Percentiles rank a stretch among this genome's conserved stretches.
phyloP scores from a whole-genome alignment of 169 alveolate genomes.

The Plasmodium cynomolgi region DNA sequence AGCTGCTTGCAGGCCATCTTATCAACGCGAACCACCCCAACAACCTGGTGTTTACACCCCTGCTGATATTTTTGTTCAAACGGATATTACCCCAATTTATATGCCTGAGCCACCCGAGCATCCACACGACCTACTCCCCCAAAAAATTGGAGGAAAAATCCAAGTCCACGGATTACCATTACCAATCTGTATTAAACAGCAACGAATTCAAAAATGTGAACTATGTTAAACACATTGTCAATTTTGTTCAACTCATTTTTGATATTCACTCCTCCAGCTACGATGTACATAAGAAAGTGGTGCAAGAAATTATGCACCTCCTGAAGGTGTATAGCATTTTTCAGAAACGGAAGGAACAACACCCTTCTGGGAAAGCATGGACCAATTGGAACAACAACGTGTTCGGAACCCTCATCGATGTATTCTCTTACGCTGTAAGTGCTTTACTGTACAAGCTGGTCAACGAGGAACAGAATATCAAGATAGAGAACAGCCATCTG shows the following conservation, averaged over 20 bases:
- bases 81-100: conserved; percentile 69
- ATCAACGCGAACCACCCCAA: background rate
- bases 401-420: conserved; percentile 24
- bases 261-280: conserved; percentile 51
- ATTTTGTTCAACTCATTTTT: conserved; percentile 62
- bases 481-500: conserved; percentile 17
- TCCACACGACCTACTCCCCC: conserved; percentile 25
- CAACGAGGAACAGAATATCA: conserved; percentile 53
- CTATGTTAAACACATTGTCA: conserved; percentile 52
- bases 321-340: conserved; percentile 28
- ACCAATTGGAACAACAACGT: background rate
- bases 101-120: conserved; percentile 56
- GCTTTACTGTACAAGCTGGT: conserved; percentile 34
- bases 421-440: conserved; percentile 60
- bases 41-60: conserved; percentile 58
- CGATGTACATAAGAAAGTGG: conserved; percentile 58
- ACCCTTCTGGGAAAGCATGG: background rate
- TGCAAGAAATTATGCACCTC: conserved; percentile 55
- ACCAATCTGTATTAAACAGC: conserved; percentile 5
- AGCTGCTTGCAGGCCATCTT: background rate
- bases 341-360: conserved; percentile 64
- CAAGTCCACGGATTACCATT: conserved; percentile 2
- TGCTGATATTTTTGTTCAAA: conserved; percentile 60
- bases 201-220: conserved; percentile 30
- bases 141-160: conserved; percentile 19